These are phyloP conservation scores for Lachnellula occidentalis DNA, from an alignment of 2,329 filamentous ascomycete genomes.

Conservation along the genomic window DNA sequence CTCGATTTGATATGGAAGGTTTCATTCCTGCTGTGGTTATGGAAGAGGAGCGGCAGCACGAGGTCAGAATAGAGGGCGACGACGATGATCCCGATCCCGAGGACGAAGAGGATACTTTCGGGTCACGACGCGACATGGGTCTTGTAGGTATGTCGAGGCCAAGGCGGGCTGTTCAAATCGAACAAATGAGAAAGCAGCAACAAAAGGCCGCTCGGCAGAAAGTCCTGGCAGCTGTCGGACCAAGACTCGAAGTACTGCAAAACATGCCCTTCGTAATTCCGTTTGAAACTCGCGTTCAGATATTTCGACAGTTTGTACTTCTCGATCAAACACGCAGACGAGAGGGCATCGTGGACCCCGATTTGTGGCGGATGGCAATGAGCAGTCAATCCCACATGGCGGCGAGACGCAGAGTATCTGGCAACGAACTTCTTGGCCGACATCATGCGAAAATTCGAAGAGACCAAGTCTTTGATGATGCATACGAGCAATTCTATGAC, in stretches of 20 bases:
- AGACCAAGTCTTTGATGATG: conserved; percentile 77
- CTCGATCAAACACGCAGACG: conserved; percentile 72
- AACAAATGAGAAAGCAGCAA: conserved; percentile 58
- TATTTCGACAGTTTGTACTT: conserved; percentile 88
- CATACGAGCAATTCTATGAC: conserved; percentile 74
- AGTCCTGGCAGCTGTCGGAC: conserved; percentile 72
- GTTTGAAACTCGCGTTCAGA: conserved; percentile 83
- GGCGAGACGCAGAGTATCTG: conserved; percentile 11
- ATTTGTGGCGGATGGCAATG: conserved; percentile 65
- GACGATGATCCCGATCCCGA: conserved; percentile 42
- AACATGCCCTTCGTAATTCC: conserved; percentile 98
- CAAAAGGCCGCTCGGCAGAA: conserved; percentile 63
- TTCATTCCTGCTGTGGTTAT: conserved; percentile 82
- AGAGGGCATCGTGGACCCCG: conserved; percentile 67
- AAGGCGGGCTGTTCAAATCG: conserved; percentile 56
- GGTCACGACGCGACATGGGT: conserved; percentile 30
- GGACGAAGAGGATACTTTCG: conserved; percentile 32
- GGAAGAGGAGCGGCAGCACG: conserved; percentile 76
- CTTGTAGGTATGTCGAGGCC: conserved; percentile 54
- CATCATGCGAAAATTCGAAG: conserved; percentile 78
- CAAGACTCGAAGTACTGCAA: conserved; percentile 81
- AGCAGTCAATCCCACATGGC: conserved; percentile 35
- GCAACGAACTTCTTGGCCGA: conserved; percentile 41
- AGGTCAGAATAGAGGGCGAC: conserved; percentile 58
- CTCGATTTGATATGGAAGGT: conserved; percentile 77